Conservation (phyloP, 2,329 filamentous ascomycete genomes). For the Ambrosiella beaveri region DNA sequence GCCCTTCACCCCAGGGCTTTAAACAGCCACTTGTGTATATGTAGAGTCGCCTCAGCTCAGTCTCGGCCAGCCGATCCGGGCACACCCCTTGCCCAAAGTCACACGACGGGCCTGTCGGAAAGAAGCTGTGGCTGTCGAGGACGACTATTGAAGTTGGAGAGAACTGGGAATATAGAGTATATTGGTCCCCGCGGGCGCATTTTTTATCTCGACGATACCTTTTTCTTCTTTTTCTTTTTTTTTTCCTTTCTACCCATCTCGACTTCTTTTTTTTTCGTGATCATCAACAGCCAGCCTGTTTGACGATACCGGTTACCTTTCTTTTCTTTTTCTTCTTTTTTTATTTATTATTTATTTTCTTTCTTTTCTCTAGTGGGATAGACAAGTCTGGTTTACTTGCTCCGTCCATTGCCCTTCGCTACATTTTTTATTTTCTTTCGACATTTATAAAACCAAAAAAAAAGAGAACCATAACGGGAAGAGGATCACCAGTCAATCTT, state of each 20-base stretch:
- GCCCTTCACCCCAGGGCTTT: no score
- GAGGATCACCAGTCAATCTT: neutral
- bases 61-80: neutral
- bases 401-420: conserved; percentile 13
- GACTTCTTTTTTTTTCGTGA: conserved; percentile 11
- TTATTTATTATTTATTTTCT: conserved; percentile 12
- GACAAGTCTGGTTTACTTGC: conserved; percentile 13
- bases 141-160: neutral
- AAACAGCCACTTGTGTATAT: no score
- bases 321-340: conserved; percentile 11
- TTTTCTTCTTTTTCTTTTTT: conserved; percentile 20
- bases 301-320: conserved; percentile 18
- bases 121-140: no score
- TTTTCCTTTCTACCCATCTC: conserved; percentile 19
- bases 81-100: neutral
- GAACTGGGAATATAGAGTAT: neutral
- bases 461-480: neutral
- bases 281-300: conserved; percentile 31
- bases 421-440: conserved; percentile 1
- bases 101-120: neutral
- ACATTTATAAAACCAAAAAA: neutral
- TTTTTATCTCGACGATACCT: conserved; percentile 15
- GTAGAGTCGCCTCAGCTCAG: neutral
- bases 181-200: neutral
- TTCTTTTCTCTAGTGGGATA: conserved; percentile 12